A percentile compares a stretch with the other conserved stretches of the same genome.
phyloP scores from a whole-genome alignment of 2,329 filamentous ascomycete genomes.

The Apiospora sp. region DNA sequence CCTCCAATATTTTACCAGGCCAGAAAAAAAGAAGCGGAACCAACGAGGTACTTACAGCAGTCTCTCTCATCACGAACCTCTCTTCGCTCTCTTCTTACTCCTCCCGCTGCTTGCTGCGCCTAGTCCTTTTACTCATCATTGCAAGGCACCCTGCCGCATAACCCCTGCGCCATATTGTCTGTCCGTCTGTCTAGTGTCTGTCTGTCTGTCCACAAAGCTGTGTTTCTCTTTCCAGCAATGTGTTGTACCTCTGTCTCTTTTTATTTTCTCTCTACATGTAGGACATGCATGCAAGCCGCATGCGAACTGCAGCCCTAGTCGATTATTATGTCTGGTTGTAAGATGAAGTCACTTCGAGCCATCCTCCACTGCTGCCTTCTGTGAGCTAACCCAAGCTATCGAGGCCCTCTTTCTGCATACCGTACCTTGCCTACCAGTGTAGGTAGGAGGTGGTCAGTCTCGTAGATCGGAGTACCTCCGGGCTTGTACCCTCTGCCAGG shows the following conservation, averaged over 20 bases:
- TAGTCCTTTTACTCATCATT: constrained; percentile 34
- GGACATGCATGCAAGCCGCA: constrained; percentile 19
- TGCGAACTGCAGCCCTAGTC: constrained; percentile 20
- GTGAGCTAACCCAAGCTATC: constrained; percentile 16
- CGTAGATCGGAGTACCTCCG: background rate
- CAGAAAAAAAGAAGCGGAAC: constrained; percentile 1
- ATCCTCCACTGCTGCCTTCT: constrained; percentile 19
- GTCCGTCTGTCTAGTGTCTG: background rate
- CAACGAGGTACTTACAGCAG: background rate
- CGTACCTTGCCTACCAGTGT: constrained; percentile 7
- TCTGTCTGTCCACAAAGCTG: background rate
- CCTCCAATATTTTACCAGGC: background rate
- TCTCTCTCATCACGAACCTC: constrained; percentile 6
- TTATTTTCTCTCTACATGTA: background rate
- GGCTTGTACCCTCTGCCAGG: background rate
- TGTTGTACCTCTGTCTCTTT: constrained; percentile 14
- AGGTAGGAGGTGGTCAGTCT: background rate
- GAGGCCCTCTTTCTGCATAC: constrained; percentile 18
- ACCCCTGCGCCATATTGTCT: constrained; percentile 35
- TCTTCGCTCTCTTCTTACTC: background rate
- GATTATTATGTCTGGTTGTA: constrained; percentile 22
- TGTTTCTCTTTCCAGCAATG: constrained; percentile 19
- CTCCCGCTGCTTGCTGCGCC: constrained; percentile 33
- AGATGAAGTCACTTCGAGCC: constrained; percentile 20
- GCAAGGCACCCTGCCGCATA: constrained; percentile 36